These are phyloP conservation scores for Butyriboletus appendiculatus DNA, from an alignment of 1,284 basidiomycete genomes.

Conservation along the genomic window DNA sequence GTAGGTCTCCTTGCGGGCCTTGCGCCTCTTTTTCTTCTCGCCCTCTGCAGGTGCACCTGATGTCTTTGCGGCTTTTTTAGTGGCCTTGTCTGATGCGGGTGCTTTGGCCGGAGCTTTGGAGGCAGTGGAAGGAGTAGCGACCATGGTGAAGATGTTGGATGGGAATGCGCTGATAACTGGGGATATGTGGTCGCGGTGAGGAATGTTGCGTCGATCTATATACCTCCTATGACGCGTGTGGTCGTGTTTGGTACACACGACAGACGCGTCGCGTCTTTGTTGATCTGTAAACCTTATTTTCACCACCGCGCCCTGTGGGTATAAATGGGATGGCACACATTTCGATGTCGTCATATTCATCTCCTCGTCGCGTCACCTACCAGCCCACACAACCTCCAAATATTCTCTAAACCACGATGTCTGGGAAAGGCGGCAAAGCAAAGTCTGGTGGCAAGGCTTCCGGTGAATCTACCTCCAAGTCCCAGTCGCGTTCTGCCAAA, in stretches of 20 bases:
- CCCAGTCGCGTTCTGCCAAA: constrained; percentile 80
- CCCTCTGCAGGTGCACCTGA: constrained; percentile 56
- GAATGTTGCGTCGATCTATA: constrained; percentile 18
- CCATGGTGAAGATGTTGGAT: constrained; percentile 46
- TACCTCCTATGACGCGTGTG: constrained; percentile 38
- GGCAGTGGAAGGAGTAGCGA: constrained; percentile 48
- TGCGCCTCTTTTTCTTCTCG: constrained; percentile 90
- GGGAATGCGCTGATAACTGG: neutral
- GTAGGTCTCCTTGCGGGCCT: constrained; percentile 88
- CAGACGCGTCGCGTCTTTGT: constrained; percentile 37
- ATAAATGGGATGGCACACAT: constrained; percentile 28
- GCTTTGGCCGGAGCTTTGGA: constrained; percentile 83
- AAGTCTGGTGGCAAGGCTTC: constrained; percentile 55
- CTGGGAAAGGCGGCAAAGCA: constrained; percentile 59
- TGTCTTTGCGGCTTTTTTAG: constrained; percentile 82
- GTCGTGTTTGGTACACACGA: constrained; percentile 41
- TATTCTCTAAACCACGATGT: constrained; percentile 40
- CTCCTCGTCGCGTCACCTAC: constrained; percentile 7
- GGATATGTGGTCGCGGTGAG: constrained; percentile 6
- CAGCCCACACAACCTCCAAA: neutral
- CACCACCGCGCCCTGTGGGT: constrained; percentile 13
- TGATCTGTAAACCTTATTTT: constrained; percentile 38
- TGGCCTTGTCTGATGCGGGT: constrained; percentile 71
- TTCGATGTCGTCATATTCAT: constrained; percentile 4
- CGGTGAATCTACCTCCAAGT: constrained; percentile 46